Evolutionary conservation across 2,329 filamentous ascomycete genomes (phyloP).

Genomic region (Calonectria leucothoes): DNA sequence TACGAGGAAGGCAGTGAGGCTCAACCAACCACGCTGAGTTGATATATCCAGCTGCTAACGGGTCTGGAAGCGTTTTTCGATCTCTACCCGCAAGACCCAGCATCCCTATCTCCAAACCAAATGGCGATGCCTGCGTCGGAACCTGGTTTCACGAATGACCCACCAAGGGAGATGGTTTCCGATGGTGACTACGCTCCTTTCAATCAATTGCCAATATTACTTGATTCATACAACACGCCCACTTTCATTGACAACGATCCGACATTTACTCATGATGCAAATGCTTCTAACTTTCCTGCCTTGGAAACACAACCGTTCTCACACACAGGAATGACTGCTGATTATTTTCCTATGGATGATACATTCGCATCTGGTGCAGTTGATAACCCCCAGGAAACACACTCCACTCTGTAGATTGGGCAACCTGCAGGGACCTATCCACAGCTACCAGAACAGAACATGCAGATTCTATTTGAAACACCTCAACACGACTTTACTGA

Average conservation of each 20-base stretch:
- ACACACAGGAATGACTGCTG: not conserved
- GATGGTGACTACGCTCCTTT: not conserved
- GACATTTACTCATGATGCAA: not conserved
- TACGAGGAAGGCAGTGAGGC: not conserved
- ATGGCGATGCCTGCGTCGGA: not conserved
- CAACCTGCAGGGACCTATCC: not conserved
- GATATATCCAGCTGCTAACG: not conserved
- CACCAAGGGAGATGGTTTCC: too few species aligned
- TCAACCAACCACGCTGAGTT: too few species aligned
- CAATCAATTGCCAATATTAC: not conserved
- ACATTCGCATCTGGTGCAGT: not conserved
- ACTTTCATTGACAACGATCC: too few species aligned
- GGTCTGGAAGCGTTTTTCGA: not conserved
- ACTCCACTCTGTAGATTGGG: not conserved
- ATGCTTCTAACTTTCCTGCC: not conserved
- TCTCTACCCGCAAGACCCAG: not conserved
- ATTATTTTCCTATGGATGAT: not conserved
- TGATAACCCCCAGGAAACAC: too few species aligned
- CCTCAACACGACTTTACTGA: too few species aligned
- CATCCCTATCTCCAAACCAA: not conserved
- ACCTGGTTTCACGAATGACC: accelerated
- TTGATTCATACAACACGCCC: too few species aligned
- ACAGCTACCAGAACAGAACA: not conserved
- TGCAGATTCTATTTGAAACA: not conserved
- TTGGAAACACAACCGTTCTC: not conserved